phyloP scores from a whole-genome alignment of 352 stramenopile genomes.

The Phytophthora ohioensis region DNA sequence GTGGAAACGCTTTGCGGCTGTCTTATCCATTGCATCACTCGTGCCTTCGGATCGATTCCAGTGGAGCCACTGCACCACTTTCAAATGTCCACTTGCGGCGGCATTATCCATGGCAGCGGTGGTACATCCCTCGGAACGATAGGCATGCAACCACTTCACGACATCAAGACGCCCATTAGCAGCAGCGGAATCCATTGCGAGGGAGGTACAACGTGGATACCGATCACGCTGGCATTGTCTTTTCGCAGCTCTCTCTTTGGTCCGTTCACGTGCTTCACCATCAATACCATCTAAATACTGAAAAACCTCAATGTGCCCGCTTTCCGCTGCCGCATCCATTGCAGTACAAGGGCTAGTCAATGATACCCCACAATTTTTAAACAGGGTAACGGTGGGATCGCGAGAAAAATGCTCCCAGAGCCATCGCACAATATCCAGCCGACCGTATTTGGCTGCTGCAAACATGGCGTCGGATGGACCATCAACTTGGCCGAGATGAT shows the following conservation, averaged over 20 bases:
- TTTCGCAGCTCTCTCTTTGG: not conserved
- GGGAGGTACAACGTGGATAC: not conserved
- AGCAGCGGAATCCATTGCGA: not conserved
- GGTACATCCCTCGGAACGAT: conserved; percentile 7
- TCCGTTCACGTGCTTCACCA: conserved; percentile 4
- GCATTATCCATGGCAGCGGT: not conserved
- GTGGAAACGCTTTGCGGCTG: not conserved
- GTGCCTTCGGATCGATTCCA: not conserved
- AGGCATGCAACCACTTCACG: conserved; percentile 2
- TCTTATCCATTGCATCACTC: not conserved
- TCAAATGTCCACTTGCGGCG: not conserved
- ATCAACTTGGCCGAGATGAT: too few species aligned
- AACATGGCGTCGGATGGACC: too few species aligned
- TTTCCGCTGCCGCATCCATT: not conserved
- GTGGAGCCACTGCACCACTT: conserved; percentile 2
- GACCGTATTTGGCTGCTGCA: too few species aligned
- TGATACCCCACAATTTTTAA: too few species aligned
- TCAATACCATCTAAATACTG: not conserved
- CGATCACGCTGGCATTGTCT: too few species aligned
- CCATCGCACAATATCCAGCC: too few species aligned
- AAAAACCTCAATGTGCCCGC: not conserved
- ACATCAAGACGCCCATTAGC: not conserved
- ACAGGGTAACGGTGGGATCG: too few species aligned
- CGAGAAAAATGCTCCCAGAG: too few species aligned
- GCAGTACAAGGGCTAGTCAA: not conserved